Base-by-base conservation (phyloP, 441 rosid species). In the Gossypium aridum region DNA sequence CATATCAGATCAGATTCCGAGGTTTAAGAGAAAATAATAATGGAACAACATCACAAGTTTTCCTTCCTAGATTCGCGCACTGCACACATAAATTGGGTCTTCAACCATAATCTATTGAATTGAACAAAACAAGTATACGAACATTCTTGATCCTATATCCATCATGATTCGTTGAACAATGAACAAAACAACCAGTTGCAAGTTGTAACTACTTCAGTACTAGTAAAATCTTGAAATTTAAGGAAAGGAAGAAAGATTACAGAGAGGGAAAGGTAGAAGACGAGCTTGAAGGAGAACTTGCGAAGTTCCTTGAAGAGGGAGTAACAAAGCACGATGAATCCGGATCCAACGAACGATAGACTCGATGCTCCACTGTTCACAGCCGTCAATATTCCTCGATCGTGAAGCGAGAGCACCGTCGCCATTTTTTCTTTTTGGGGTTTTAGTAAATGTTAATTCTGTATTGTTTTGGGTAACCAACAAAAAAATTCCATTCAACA, bases 241-340 rank as follows among this genome's bases (percentile, higher is more conserved):
- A 19, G 39, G 34, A 72, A 69, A 56, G 28, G 25, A 68, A 72
- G 71, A 72, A 69, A 16, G 37, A 69, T 66, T 81, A 90, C 98
- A 4, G 95, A 88, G 80, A 92, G 90, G 47, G 98, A 96, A 47
- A 95, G 99, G 85, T 86, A 90, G 89, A 92, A 91, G 81, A 95
- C 91, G 84, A 95, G 99, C 90, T 95, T 95, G 89, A 92, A 92
- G 80, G 98, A 95, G 91, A 92, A 90, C 77, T 95, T 95, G 83
- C 95, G 92, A 47, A 92, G 97, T 76, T 95, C 93, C 75, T 88
- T 89, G 90, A 91, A 91, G 84, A 95, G 94, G 26, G 84, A 78
- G 78, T 95, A 95, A 82, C 98, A 95, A 34, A 88, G 87, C 1
- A 95, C 98, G 7, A 95, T 95, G 86, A 95, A 95, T 37, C 91